phyloP scores from a whole-genome alignment of 2,329 filamentous ascomycete species.

The Diaporthe longicolla region DNA sequence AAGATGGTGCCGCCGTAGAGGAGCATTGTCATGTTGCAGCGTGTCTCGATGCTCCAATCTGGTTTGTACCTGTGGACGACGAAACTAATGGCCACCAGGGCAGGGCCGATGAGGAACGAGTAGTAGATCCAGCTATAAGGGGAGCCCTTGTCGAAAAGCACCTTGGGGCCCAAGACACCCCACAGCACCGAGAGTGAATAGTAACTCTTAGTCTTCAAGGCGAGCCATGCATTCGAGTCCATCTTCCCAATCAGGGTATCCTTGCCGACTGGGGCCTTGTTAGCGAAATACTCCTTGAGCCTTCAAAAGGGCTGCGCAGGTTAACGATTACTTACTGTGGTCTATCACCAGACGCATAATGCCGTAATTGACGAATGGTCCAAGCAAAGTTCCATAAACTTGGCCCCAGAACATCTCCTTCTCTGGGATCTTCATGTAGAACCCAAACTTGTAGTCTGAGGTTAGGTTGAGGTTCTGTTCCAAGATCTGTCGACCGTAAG shows the following conservation, averaged over 20 bases:
- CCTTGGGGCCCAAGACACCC: constrained; percentile 53
- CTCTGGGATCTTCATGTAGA: constrained; percentile 56
- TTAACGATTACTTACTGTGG: constrained; percentile 5
- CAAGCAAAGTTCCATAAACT: constrained; percentile 52
- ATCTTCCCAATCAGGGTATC: constrained; percentile 45
- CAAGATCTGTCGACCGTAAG: constrained; percentile 52
- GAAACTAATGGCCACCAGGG: constrained; percentile 46
- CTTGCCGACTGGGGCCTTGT: constrained; percentile 40
- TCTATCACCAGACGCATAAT: constrained; percentile 50
- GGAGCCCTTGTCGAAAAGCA: constrained; percentile 47
- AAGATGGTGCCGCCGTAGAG: constrained; percentile 48
- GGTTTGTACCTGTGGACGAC: constrained; percentile 48
- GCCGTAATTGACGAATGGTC: constrained; percentile 51
- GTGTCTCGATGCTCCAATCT: constrained; percentile 49
- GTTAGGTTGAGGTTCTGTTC: constrained; percentile 51
- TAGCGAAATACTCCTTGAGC: not conserved
- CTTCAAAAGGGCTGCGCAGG: too few species aligned
- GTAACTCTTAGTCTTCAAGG: constrained; percentile 50
- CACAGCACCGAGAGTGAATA: constrained; percentile 53
- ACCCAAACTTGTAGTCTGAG: constrained; percentile 54
- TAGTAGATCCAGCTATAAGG: constrained; percentile 50
- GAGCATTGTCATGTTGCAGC: constrained; percentile 49
- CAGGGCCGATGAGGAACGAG: constrained; percentile 49
- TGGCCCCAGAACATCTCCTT: constrained; percentile 54
- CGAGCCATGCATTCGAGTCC: constrained; percentile 48